Evolutionary conservation across 1,284 basidiomycete genomes (phyloP), one percentile per base, ranked within the genome.

Genomic region (Hymenochaete sp.): DNA sequence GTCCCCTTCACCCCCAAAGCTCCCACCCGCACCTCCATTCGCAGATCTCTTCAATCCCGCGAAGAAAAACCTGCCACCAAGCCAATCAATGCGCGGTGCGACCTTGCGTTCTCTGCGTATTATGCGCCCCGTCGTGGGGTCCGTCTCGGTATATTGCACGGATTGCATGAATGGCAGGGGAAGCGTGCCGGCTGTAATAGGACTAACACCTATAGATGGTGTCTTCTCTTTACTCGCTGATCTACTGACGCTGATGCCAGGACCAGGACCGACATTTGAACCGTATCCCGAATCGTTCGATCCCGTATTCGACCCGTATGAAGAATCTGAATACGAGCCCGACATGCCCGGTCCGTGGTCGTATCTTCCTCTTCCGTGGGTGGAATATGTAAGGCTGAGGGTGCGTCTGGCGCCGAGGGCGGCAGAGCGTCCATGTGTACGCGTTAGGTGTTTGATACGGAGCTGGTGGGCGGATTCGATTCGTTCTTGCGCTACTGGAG

Each of bases 41-140:
- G n/a, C 24, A 19, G 43, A 18, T 4, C 13, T 22, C 21, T 27
- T 44, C 33, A 44, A 28, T 35, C 43, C 35, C 4, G 31, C 32
- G 16, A 44, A 44, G 25, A 44, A 44, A 35, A 44, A 44, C 33
- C 38, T 44, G 31, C 43, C 43, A 11, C 43, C 43, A 8, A 44
- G 21, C 43, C 43, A 44, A n/a, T 44, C 43, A 25, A 44, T 44
- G 6, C 43, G 19, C 19, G 43, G 18, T 7, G 43, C 43, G 18
- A 44, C 24, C 24, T 44, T 44, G 8, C 43, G 19, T 27, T 44
- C 43, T 11, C 43, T 31, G 7, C 29, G 27, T 10, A 44, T 26
- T 35, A 44, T 16, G 14, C 33, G 19, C 5, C 43, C 43, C 10
- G 24, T 11, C 21, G 24, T 35, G n/a, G n/a, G n/a, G 33, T 44